Evolutionary conservation across 306 rosid species (phyloP), one percentile per base, ranked within the genome.

Genomic region (Cicer cuneatum): DNA sequence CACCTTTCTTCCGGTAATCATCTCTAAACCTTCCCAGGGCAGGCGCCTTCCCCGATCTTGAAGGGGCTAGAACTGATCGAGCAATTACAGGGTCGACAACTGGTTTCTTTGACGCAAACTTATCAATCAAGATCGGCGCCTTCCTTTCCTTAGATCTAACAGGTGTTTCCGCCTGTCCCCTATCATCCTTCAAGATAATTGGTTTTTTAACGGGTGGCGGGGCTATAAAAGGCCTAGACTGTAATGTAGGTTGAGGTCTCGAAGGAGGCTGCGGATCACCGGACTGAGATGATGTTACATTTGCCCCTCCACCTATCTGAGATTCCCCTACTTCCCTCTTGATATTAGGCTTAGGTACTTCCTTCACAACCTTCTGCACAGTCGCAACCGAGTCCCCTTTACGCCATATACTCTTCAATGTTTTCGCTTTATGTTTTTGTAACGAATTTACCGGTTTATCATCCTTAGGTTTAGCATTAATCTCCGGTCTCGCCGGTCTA

Each of bases 371-470:
- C 85, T 89, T 94, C 74, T 81, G 78, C 73, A 90, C 90, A 2
- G 62, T 52, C n/a, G 95, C 72, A 41, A 94, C 85, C 0, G 88
- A 63, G 74, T 94, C 99, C 62, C 99, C 99, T 85, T 94, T 94
- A 29, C 96, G 96, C 99, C 99, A 94, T 5, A 94, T 92, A 74
- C 99, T 94, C 86, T 92, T 94, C 83, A 82, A 46, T 9, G 96
- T 87, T 80, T 90, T 94, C 46, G 97, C 39, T 66, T 82, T 90
- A 57, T 72, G 82, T 67, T 12, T 81, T 41, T 79, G 9, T 4
- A 14, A 13, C 0, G 86, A 60, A 71, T 75, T 68, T 38, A 54
- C 79, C 0, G 81, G 51, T 65, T 59, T 81, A 35, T 71, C 78
- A 71, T 37, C 75, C 66, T 52, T 72, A 9, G 83, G 78, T 71